phyloP scores from a whole-genome alignment of 1,284 basidiomycete genomes.

The Waitea zeae region DNA sequence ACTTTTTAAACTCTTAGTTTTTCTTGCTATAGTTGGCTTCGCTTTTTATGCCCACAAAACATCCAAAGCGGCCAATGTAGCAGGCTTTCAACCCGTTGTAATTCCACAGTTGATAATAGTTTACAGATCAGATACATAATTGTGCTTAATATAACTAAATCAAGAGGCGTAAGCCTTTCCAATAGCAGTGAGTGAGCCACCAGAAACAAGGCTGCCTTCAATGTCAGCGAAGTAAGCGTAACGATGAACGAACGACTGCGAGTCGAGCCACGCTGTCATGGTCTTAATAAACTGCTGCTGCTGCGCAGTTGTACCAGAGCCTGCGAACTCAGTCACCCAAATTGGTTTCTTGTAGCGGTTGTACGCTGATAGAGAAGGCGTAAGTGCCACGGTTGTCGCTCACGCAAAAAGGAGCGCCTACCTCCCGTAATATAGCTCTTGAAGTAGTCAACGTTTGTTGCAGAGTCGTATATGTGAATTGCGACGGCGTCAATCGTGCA shows the following conservation, averaged over 20 bases:
- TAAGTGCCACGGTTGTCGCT: neutral
- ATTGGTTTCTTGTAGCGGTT: slow-evolving; percentile 3
- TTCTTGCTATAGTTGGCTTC: too few species aligned
- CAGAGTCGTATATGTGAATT: slow-evolving; percentile 17
- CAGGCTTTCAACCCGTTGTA: too few species aligned
- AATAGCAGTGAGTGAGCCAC: too few species aligned
- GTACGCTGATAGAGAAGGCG: neutral
- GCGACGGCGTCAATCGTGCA: slow-evolving; percentile 16
- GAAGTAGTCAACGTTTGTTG: slow-evolving; percentile 15
- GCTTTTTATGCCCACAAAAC: too few species aligned
- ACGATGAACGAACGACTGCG: slow-evolving; percentile 10
- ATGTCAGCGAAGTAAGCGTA: slow-evolving; percentile 16
- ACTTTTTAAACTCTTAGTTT: too few species aligned
- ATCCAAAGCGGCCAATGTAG: too few species aligned
- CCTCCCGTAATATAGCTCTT: slow-evolving; percentile 14
- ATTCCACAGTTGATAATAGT: too few species aligned
- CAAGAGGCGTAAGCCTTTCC: too few species aligned
- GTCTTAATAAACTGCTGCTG: slow-evolving; percentile 12
- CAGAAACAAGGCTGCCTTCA: slow-evolving; percentile 12
- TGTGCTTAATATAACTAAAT: too few species aligned
- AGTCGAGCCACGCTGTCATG: slow-evolving; percentile 15
- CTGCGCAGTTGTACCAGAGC: slow-evolving; percentile 10
- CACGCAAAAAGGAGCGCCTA: neutral
- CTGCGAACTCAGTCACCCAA: slow-evolving; percentile 17
- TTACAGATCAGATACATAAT: too few species aligned